These are phyloP conservation scores for Mariannaea elegans DNA, from an alignment of 2,329 filamentous ascomycete genomes.

Conservation along the genomic window DNA sequence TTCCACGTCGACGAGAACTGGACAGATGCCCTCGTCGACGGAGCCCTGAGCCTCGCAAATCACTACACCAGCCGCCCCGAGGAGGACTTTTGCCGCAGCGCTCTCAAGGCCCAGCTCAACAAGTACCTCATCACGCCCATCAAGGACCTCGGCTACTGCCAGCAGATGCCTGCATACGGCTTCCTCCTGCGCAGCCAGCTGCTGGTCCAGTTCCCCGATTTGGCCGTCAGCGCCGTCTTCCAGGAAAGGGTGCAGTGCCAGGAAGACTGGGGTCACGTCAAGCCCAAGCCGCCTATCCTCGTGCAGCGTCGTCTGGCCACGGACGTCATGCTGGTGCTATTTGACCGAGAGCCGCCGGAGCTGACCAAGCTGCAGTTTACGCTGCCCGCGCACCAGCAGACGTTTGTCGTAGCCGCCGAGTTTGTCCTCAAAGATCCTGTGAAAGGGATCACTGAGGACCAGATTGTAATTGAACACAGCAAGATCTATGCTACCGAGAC, in stretches of 20 bases:
- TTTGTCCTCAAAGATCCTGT: too few relatives aligned
- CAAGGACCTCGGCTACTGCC: background rate
- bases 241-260: background rate
- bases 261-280: background rate
- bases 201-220: background rate
- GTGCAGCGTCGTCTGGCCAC: background rate
- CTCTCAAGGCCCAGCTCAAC: background rate
- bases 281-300: background rate
- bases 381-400: background rate
- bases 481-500: background rate
- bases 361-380: background rate
- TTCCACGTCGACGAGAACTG: slow-evolving; percentile 51
- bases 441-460: background rate
- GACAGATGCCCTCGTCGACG: slow-evolving; percentile 50
- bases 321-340: background rate
- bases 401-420: background rate
- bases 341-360: background rate
- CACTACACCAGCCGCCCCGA: background rate
- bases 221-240: background rate
- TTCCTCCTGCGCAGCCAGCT: background rate
- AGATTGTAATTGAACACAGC: background rate
- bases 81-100: background rate
- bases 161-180: background rate
- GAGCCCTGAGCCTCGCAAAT: slow-evolving; percentile 50
- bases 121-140: background rate